Evolutionary conservation across 805 yeast species (phyloP).

Genomic region (Wickerhamomyces bovis): DNA sequence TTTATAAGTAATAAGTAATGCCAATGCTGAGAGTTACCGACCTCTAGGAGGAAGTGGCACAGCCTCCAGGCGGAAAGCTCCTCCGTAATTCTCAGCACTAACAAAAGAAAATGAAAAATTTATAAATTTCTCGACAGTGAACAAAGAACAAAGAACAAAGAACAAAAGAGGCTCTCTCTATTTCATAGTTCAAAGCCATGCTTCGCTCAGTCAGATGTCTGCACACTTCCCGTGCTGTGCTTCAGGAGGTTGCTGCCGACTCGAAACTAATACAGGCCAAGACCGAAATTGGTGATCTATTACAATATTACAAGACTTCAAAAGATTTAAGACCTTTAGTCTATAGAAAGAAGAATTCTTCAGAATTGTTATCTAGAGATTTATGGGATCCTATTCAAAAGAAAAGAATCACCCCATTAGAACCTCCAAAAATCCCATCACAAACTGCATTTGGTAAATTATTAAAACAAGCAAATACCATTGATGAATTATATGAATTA

Average conservation of each 20-base stretch:
- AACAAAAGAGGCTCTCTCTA: neutral
- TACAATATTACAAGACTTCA: constrained; percentile 29
- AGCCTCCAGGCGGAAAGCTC: constrained; percentile 3
- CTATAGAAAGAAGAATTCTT: constrained; percentile 35
- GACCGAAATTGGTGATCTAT: constrained; percentile 26
- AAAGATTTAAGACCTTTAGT: constrained; percentile 30
- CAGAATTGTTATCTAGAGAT: constrained; percentile 32
- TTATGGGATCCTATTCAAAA: constrained; percentile 31
- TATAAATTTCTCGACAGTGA: neutral
- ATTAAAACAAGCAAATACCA: constrained; percentile 17
- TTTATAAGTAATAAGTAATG: too few relatives aligned
- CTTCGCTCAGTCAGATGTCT: constrained; percentile 13
- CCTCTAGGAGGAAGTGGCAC: constrained; percentile 4
- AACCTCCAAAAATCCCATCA: constrained; percentile 27
- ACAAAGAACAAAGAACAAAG: neutral
- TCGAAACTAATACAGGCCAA: constrained; percentile 12
- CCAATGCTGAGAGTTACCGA: neutral
- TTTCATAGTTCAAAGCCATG: constrained; percentile 3
- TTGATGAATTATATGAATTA: constrained; percentile 14
- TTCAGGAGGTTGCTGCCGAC: constrained; percentile 6
- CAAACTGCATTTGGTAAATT: constrained; percentile 21
- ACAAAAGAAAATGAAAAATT: constrained; percentile 5
- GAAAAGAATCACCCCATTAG: constrained; percentile 28
- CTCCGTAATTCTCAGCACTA: constrained; percentile 8
- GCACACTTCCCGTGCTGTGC: constrained; percentile 9